Evolutionary conservation across 306 rosid species (phyloP).

Genomic region (Malus fusca): DNA sequence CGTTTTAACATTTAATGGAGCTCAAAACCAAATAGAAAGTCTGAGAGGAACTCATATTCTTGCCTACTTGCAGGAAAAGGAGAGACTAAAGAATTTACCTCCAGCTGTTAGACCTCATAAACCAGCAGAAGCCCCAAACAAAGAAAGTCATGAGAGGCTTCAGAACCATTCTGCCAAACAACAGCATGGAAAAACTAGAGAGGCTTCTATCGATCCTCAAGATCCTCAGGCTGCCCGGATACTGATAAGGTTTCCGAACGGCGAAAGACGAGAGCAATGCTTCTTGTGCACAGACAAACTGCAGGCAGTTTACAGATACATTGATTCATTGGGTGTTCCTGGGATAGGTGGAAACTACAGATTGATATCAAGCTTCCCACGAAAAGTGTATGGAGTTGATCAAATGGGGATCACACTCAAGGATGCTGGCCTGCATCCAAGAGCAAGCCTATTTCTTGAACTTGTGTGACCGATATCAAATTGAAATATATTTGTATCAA

Average conservation of each 20-base stretch:
- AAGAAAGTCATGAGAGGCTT: constrained; percentile 32
- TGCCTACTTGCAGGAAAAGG: constrained; percentile 40
- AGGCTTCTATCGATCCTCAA: constrained; percentile 6
- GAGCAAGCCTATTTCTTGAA: constrained; percentile 69
- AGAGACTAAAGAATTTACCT: constrained; percentile 24
- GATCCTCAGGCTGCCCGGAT: constrained; percentile 53
- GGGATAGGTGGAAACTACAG: constrained; percentile 50
- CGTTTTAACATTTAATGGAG: neutral
- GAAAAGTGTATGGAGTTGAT: constrained; percentile 52
- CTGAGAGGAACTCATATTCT: neutral
- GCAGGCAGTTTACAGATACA: constrained; percentile 55
- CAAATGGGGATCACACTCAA: constrained; percentile 66
- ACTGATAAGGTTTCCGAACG: constrained; percentile 75
- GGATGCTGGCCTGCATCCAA: constrained; percentile 68
- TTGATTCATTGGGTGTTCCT: constrained; percentile 51
- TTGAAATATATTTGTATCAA: neutral
- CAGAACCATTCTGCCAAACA: constrained; percentile 20
- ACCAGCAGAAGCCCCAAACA: constrained; percentile 24
- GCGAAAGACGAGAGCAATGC: constrained; percentile 69
- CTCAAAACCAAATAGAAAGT: neutral
- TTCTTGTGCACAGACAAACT: constrained; percentile 58
- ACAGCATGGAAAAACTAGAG: constrained; percentile 24
- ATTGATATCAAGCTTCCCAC: constrained; percentile 74
- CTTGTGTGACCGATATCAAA: constrained; percentile 19
- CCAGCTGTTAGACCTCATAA: constrained; percentile 29